Conservation (phyloP, 805 yeast genomes). For the Candida koratica region DNA sequence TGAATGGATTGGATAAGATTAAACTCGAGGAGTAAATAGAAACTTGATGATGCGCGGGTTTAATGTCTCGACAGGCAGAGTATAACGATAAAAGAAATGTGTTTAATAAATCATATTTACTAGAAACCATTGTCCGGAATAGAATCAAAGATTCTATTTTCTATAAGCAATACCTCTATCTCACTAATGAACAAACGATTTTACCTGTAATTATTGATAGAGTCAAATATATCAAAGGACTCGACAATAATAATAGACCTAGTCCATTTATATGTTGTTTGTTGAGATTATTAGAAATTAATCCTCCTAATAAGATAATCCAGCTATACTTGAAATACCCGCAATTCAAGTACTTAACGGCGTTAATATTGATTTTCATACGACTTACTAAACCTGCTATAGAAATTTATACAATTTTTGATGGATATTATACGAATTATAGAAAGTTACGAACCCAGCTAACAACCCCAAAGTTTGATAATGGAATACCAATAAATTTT, state of each 20-base stretch:
- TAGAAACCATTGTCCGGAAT: slow-evolving; percentile 42
- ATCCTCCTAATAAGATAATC: slow-evolving; percentile 60
- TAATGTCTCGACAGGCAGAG: slow-evolving; percentile 9
- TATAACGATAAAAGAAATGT: slow-evolving; percentile 26
- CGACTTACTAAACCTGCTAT: slow-evolving; percentile 39
- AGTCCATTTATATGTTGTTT: slow-evolving; percentile 73
- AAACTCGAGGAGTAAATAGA: slow-evolving; percentile 32
- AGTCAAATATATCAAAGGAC: slow-evolving; percentile 53
- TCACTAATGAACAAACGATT: slow-evolving; percentile 40
- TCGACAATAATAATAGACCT: slow-evolving; percentile 55
- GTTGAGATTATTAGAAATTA: slow-evolving; percentile 71
- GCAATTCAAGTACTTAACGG: slow-evolving; percentile 70
- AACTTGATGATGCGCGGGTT: neutral
- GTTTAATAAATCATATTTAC: slow-evolving; percentile 27
- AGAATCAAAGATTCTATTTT: slow-evolving; percentile 41
- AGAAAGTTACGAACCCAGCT: slow-evolving; percentile 54
- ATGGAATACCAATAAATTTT: slow-evolving; percentile 30
- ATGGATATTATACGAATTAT: slow-evolving; percentile 57
- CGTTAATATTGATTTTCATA: slow-evolving; percentile 63
- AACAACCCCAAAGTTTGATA: slow-evolving; percentile 21
- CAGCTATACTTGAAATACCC: slow-evolving; percentile 51
- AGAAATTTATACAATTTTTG: slow-evolving; percentile 49
- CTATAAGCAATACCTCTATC: slow-evolving; percentile 38
- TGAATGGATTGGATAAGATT: slow-evolving; percentile 30
- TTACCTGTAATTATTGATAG: slow-evolving; percentile 31